Evolutionary conservation across 2,329 filamentous ascomycete genomes (phyloP).

Genomic region (Colletotrichum sojae): DNA sequence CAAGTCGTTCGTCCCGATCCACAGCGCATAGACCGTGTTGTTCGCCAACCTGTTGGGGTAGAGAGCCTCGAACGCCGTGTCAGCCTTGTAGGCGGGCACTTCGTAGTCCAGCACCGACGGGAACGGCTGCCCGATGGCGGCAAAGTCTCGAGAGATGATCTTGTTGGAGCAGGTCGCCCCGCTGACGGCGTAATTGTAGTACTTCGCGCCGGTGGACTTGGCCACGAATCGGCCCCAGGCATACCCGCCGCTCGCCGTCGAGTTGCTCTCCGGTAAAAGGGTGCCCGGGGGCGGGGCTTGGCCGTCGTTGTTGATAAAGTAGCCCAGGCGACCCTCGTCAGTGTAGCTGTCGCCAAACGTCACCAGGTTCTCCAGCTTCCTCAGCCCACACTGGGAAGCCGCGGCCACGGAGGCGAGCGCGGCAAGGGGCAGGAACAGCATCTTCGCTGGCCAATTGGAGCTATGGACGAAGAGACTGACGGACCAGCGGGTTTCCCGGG

Average conservation of each 20-base stretch:
- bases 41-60: conserved; percentile 62
- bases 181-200: conserved; percentile 79
- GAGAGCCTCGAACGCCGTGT: conserved; percentile 58
- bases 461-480: not conserved
- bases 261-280: conserved; percentile 60
- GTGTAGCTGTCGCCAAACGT: conserved; percentile 84
- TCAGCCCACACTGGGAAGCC: conserved; percentile 46
- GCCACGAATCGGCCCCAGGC: conserved; percentile 79
- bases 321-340: conserved; percentile 77
- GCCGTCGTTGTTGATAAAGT: conserved; percentile 72
- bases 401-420: conserved; percentile 31
- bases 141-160: conserved; percentile 70
- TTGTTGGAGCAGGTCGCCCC: conserved; percentile 82
- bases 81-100: conserved; percentile 69
- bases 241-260: conserved; percentile 75
- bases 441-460: not conserved
- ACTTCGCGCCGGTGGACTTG: conserved; percentile 68
- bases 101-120: conserved; percentile 76
- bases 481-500: too few relatives aligned
- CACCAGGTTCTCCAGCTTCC: conserved; percentile 73
- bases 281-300: conserved; percentile 73
- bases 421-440: conserved; percentile 26
- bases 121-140: conserved; percentile 66
- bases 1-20: conserved; percentile 88
- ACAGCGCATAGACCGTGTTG: conserved; percentile 81